phyloP scores from a whole-genome alignment of 139 green algal genomes.

The Chlamydomonas schloesseri region DNA sequence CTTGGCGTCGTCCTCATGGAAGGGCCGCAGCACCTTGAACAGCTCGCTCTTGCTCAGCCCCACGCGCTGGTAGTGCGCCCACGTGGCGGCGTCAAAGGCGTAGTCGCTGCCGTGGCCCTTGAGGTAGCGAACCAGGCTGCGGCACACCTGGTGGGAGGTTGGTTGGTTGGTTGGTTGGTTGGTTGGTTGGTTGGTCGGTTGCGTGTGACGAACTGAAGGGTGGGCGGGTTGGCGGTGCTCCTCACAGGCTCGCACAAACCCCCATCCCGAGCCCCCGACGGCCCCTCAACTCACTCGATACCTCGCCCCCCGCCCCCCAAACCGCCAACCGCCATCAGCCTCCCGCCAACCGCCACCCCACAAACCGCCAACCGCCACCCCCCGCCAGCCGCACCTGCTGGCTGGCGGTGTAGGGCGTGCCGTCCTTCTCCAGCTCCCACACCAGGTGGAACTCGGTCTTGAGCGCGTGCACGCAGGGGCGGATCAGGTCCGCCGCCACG shows the following conservation, averaged over 20 bases:
- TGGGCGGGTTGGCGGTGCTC: too few species aligned
- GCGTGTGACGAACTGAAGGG: too few species aligned
- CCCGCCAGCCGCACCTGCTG: constrained; percentile 36
- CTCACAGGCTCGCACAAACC: too few species aligned
- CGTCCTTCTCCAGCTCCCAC: constrained; percentile 50
- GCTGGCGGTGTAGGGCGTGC: constrained; percentile 47
- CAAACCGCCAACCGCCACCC: too few species aligned
- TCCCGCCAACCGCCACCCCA: too few species aligned
- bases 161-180: too few species aligned
- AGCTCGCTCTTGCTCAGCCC: constrained; percentile 51
- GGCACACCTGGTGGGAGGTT: constrained; percentile 19
- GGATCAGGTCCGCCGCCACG: constrained; percentile 34
- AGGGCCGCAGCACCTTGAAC: constrained; percentile 58
- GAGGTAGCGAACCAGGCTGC: constrained; percentile 57
- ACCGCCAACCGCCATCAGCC: too few species aligned
- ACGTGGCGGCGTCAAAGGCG: constrained; percentile 49
- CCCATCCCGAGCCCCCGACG: too few species aligned
- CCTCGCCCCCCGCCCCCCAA: too few species aligned
- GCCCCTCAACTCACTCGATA: too few species aligned
- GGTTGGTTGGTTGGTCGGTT: too few species aligned
- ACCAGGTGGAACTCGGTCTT: constrained; percentile 46
- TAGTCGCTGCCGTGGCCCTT: constrained; percentile 59
- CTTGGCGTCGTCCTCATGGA: constrained; percentile 49
- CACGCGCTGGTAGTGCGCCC: constrained; percentile 50
- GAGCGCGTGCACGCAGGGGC: constrained; percentile 47